Evolutionary conservation across 371 early-diverging fungal species (phyloP), one percentile per base, ranked within the genome.

Genomic region (Apophysomyces variabilis): DNA sequence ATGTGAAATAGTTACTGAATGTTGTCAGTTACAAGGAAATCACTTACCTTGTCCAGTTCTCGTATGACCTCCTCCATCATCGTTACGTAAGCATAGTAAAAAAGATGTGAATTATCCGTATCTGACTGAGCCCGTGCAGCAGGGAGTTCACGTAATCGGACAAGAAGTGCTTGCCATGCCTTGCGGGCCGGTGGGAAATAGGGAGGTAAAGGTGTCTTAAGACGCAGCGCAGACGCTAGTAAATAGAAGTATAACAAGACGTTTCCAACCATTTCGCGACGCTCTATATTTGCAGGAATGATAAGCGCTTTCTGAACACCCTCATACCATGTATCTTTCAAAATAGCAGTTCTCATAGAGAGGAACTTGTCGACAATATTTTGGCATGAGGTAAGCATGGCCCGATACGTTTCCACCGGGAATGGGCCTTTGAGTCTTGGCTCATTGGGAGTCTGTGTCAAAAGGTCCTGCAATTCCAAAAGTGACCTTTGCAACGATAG

Each of bases 371-470:
- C 93, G 38, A 93, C 72, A 59, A 95, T 83, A 16, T 88, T 89
- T 66, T 93, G 90, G 67, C 91, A 89, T 13, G 90, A 87, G 1
- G 69, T 73, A 7, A 93, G 73, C 74, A 94, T 89, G 14, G 78
- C 76, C 21, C 80, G 77, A 64, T 95, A 95, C 0, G 87, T 84
- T 0, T 62, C 73, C 0, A 79, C 75, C 0, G 95, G 95, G 62
- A 93, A 95, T 5, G 88, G 83, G 4, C 95, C 95, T 74, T 93
- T 93, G 21, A 94, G 75, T 54, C 95, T 87, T 0, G 94, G 94
- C 72, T 95, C 95, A 57, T 93, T 92, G 7, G 87, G 87, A 9
- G 94, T 92, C 57, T 91, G 86, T 2, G 75, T 71, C 26, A 95
- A 65, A 7, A 95, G 74, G 4, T 72, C 79, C 8, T 83, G 85